These are phyloP conservation scores for Tolypocladium nubicola DNA, from an alignment of 2,329 filamentous ascomycete genomes.

Conservation along the genomic window DNA sequence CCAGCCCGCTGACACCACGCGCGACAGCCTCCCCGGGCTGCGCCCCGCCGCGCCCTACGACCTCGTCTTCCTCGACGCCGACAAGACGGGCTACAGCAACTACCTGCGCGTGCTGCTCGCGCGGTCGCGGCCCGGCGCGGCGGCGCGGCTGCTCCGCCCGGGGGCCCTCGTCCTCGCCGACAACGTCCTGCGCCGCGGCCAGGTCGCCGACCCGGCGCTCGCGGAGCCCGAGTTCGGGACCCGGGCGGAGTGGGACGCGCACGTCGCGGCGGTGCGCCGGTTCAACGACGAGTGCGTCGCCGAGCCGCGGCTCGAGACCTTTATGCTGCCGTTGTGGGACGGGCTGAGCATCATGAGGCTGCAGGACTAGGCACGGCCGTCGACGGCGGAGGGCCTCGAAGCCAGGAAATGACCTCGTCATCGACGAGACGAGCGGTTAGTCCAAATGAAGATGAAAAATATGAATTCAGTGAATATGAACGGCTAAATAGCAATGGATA, in stretches of 20 bases:
- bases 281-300: constrained; percentile 23
- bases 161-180: constrained; percentile 44
- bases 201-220: constrained; percentile 28
- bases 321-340: constrained; percentile 32
- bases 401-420: too few relatives aligned
- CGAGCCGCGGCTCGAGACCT: constrained; percentile 25
- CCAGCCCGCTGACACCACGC: not conserved
- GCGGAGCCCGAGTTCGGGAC: not conserved
- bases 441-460: not conserved
- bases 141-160: constrained; percentile 31
- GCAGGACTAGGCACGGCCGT: constrained; percentile 18
- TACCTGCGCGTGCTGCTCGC: constrained; percentile 36
- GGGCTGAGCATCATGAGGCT: constrained; percentile 28
- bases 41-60: constrained; percentile 30
- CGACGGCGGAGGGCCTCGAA: not conserved
- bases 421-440: not conserved
- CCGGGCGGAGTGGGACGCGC: constrained; percentile 6
- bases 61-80: constrained; percentile 42
- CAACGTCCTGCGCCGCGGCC: constrained; percentile 38
- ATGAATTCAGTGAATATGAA: not conserved
- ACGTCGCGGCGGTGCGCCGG: constrained; percentile 18
- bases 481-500: not conserved
- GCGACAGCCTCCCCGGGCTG: constrained; percentile 18
- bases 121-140: constrained; percentile 25
- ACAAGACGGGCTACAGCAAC: constrained; percentile 39